Evolutionary conservation across 2,329 filamentous ascomycete genomes (phyloP).

Genomic region (Keithomyces neogunnii): DNA sequence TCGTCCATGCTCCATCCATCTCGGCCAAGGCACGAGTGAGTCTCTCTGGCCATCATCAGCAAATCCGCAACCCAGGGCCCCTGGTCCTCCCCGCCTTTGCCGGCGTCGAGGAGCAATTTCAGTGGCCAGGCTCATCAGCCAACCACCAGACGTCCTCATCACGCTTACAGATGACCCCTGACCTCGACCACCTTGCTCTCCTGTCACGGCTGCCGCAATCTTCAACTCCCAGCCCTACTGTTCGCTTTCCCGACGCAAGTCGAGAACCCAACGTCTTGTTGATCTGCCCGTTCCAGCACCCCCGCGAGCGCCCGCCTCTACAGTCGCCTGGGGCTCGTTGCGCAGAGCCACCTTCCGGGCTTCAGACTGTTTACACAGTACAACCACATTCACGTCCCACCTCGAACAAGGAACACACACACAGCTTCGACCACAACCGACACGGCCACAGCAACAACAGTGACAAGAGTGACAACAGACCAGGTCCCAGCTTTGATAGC

Average conservation of each 20-base stretch:
- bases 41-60: too few relatives aligned
- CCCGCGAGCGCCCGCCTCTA: constrained; percentile 1
- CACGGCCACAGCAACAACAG: not conserved
- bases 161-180: constrained; percentile 4
- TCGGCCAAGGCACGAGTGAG: too few relatives aligned
- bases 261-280: constrained; percentile 2
- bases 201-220: constrained; percentile 4
- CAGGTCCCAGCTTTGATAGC: not conserved
- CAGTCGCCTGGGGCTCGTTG: constrained; percentile 1
- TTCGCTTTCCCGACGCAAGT: constrained; percentile 3
- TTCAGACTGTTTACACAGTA: constrained; percentile 5
- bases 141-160: constrained; percentile 2
- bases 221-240: constrained; percentile 1
- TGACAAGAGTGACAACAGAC: too few relatives aligned
- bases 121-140: constrained; percentile 1
- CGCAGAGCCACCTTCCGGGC: constrained; percentile 7
- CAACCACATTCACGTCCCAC: not conserved
- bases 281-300: not conserved
- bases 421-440: not conserved
- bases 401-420: not conserved
- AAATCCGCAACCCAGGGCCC: too few relatives aligned
- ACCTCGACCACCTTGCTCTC: constrained; percentile 6
- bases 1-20: too few relatives aligned
- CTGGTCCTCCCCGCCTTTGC: not conserved
- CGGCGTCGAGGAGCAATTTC: constrained; percentile 5